Evolutionary conservation across 2,329 filamentous ascomycete genomes (phyloP), one percentile per base, ranked within the genome.

Genomic region (Cladophialophora chaetospira): DNA sequence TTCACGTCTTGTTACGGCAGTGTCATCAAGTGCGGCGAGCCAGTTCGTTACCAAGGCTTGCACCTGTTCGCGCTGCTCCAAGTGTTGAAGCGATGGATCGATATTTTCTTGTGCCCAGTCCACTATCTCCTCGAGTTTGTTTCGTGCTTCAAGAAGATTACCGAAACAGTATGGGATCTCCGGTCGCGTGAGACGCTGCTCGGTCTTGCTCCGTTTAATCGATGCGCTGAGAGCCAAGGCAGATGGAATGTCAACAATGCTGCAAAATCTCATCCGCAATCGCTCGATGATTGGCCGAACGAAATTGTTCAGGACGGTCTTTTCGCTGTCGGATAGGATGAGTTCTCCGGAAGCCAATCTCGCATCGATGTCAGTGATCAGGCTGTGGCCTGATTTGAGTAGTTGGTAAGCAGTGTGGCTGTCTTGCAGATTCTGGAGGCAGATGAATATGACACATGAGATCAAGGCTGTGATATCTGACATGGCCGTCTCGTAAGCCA

Each of bases 401-500:
- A 64, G 50, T 15, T 64, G 62, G 29, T 63, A 64, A 11, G 62
- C 62, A 9, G 58, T 62, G 42, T 53, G 60, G 23, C 61, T 64
- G 46, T 62, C 57, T 47, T 64, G 62, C 17, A 64, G 33, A 33
- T 64, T 64, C 36, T 64, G 62, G n/a, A 66, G 63, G 43, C 66
- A 68, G 38, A 65, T 58, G 23, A 69, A 67, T 5, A 70, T 53
- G 10, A 69, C 63, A 46, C 67, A 68, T 11, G 62, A 64, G 47
- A 64, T 63, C 46, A 64, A 42, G 29, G 62, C 54, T 13, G 61
- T 52, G 19, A 62, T 64, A 17, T 64, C 60, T 4, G 62, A 64
- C 36, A 60, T 55, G 11, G 60, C 49, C 19, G 51, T 60, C 40
- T 63, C 60, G 36, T 49, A 60, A 6, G 62, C 62, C 43, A 57